Conservation (phyloP, 345 rosid species). For the Dovyalis caffra region DNA sequence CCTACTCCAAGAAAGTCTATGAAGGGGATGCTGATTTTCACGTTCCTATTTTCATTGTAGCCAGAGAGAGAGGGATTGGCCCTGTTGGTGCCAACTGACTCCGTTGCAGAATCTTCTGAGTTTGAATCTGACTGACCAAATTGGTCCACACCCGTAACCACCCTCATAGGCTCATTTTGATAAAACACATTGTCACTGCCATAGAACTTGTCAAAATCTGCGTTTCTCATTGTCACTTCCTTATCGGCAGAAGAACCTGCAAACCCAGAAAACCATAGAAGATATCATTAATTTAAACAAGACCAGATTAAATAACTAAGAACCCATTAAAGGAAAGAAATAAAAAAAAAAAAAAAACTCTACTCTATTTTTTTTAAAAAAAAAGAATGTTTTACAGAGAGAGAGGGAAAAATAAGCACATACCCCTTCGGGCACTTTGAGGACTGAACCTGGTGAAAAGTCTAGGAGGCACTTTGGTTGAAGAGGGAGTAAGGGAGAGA, state of each 20-base stretch:
- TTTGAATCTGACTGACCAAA: conserved; percentile 50
- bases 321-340: neutral
- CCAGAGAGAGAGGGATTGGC: conserved; percentile 22
- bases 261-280: neutral
- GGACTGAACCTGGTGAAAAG: conserved; percentile 24
- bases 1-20: conserved; percentile 76
- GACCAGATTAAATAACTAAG: neutral
- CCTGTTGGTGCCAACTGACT: conserved; percentile 40
- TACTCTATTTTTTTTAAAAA: no score
- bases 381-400: neutral
- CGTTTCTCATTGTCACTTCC: conserved; percentile 14
- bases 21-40: conserved; percentile 36
- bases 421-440: conserved; percentile 33
- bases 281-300: neutral
- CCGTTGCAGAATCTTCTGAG: conserved; percentile 49
- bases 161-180: conserved; percentile 21
- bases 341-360: neutral
- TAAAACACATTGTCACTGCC: conserved; percentile 12
- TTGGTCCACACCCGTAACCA: conserved; percentile 32
- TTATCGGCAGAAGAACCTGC: conserved; percentile 33
- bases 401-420: neutral
- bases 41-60: conserved; percentile 19
- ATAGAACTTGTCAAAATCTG: conserved; percentile 19
- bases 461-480: conserved; percentile 26
- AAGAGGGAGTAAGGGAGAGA: conserved; percentile 59